Conservation (phyloP, 805 yeast species). For the Metschnikowia continentalis region DNA sequence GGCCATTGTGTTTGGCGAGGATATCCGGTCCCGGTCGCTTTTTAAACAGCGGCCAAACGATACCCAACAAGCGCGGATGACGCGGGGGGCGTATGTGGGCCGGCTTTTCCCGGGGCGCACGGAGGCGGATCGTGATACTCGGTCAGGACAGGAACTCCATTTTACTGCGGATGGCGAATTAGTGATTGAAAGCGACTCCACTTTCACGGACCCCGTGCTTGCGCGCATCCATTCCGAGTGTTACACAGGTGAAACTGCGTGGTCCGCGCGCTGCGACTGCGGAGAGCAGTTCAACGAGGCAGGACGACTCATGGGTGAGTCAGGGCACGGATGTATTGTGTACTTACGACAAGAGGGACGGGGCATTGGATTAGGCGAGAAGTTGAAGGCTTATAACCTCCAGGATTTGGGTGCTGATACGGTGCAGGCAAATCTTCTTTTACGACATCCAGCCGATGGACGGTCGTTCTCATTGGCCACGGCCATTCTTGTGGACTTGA, state of each 20-base stretch:
- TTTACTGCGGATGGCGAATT: conserved; percentile 34
- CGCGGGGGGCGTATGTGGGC: conserved; percentile 97
- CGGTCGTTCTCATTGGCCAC: conserved; percentile 92
- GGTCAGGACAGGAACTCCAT: conserved; percentile 19
- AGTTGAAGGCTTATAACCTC: conserved; percentile 90
- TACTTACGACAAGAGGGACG: conserved; percentile 97
- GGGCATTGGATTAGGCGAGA: conserved; percentile 98
- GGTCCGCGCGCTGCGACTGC: conserved; percentile 99
- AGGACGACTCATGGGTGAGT: conserved; percentile 82
- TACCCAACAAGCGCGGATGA: conserved; percentile 90
- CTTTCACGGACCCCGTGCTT: conserved; percentile 42
- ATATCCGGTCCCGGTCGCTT: conserved; percentile 72
- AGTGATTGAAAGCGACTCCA: conserved; percentile 21
- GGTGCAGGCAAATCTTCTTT: conserved; percentile 87
- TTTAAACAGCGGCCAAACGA: conserved; percentile 63
- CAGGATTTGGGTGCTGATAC: conserved; percentile 99
- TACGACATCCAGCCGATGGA: conserved; percentile 98
- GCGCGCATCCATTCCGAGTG: conserved; percentile 96
- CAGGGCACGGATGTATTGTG: conserved; percentile 90
- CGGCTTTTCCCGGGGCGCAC: conserved; percentile 81
- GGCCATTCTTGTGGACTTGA: conserved; percentile 82
- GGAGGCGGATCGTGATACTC: conserved; percentile 56
- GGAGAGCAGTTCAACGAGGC: conserved; percentile 99
- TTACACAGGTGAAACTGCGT: conserved; percentile 98
- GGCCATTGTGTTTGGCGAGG: conserved; percentile 95